Percentiles rank a stretch among this genome's conserved stretches.
Conservation (phyloP, 2,329 filamentous ascomycete species). For the Lojkania enalia region DNA sequence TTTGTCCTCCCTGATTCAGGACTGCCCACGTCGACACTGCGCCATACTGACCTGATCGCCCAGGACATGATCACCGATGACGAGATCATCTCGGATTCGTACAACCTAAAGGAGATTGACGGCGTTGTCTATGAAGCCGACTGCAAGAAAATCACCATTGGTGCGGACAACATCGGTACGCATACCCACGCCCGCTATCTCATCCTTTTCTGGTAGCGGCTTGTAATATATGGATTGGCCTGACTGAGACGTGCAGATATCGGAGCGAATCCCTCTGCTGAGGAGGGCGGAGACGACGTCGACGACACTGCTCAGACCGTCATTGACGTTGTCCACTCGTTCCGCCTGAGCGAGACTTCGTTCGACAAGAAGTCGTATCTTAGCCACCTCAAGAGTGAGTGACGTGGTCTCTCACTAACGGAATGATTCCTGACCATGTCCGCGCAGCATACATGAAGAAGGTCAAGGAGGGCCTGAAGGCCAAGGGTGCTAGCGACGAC, state of each 20-base stretch:
- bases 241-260: constrained; percentile 61
- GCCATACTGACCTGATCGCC: constrained; percentile 17
- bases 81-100: constrained; percentile 97
- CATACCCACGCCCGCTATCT: too few species aligned
- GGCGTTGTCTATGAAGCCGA: constrained; percentile 86
- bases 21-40: constrained; percentile 3
- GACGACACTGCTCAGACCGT: constrained; percentile 74
- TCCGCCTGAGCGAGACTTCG: constrained; percentile 76
- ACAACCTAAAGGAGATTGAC: constrained; percentile 78
- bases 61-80: constrained; percentile 89
- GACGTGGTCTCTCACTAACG: background rate
- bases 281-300: constrained; percentile 76
- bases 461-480: constrained; percentile 72
- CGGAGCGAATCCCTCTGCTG: constrained; percentile 95
- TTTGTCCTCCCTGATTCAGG: constrained; percentile 9
- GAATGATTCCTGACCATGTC: constrained; percentile 9
- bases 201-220: too few species aligned
- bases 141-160: constrained; percentile 86
- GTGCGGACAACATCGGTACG: constrained; percentile 72
- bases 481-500: constrained; percentile 63
- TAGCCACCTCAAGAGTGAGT: constrained; percentile 78
- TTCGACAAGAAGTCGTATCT: constrained; percentile 92
- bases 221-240: constrained; percentile 3
- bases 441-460: constrained; percentile 83
- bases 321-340: constrained; percentile 91